Base-by-base conservation (phyloP, 306 rosid species). In the Nissolia schottii region DNA sequence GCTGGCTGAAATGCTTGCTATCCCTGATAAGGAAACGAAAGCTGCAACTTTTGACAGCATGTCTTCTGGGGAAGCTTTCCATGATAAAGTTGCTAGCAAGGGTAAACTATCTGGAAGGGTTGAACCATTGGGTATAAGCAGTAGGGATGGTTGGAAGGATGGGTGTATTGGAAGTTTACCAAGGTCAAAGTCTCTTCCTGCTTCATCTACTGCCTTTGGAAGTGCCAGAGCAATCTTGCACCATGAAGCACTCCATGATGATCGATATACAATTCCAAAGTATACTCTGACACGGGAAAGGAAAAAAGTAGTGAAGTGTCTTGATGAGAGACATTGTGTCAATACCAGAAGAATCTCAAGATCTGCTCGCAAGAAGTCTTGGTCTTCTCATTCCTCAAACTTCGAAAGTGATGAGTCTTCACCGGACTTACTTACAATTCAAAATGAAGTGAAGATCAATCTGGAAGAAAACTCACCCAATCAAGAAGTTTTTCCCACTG, bases 91-190 rank as follows among this genome's bases (percentile, higher is more conserved):
- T 85, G 37, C 80, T 29, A 60, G 55, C 63, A 77, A 83, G 7
- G 83, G 81, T 64, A 66, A 77, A 78, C 81, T 77, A 71, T 67
- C 79, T 32, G 80, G 81, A 54, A 32, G 67, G 55, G 82, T 67
- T 62, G 92, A 87, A 78, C 97, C 99, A 65, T 79, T 89, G 72
- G 99, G 99, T 67, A 94, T 94, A 73, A 94, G 99, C 85, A 94
- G 97, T 63, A 86, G 88, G 83, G 99, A 94, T 84, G 99, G 99
- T 67, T 94, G 99, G 99, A 94, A 86, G 88, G 88, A 86, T 76
- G 89, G 79, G 28, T 77, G 71, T 69, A 69, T 78, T 35, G 78
- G 70, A 46, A 84, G 82, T 69, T 84, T 94, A 80, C 71, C 93
- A 6, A 89, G 96, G 67, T 94, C 99, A 23, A 91, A 57, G 69